These are phyloP conservation scores for Metschnikowia cubensis DNA, from an alignment of 805 yeast genomes.

Conservation along the genomic window DNA sequence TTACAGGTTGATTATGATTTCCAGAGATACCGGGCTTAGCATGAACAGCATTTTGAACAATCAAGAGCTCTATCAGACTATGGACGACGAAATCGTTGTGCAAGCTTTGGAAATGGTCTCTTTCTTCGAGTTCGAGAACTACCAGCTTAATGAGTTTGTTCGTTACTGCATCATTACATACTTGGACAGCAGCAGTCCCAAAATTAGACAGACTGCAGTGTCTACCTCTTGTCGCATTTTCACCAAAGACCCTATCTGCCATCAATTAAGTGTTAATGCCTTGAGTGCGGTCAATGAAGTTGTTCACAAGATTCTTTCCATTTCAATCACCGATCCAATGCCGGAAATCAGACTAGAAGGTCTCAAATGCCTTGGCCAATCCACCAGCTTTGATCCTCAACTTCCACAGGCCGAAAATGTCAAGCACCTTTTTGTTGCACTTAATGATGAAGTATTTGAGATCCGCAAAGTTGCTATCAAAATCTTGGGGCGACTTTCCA, in stretches of 20 bases:
- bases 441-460: conserved; percentile 85
- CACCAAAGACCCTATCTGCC: conserved; percentile 75
- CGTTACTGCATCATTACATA: conserved; percentile 79
- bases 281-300: conserved; percentile 81
- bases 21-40: conserved; percentile 58
- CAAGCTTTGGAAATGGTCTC: conserved; percentile 78
- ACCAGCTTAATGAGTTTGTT: conserved; percentile 82
- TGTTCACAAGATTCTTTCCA: conserved; percentile 69
- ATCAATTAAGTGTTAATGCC: conserved; percentile 77
- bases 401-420: conserved; percentile 92
- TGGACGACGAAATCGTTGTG: conserved; percentile 50
- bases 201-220: conserved; percentile 81
- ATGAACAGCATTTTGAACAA: conserved; percentile 31
- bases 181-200: conserved; percentile 73
- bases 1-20: conserved; percentile 69
- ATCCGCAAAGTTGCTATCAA: conserved; percentile 75
- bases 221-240: conserved; percentile 76
- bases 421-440: conserved; percentile 75
- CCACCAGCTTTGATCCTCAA: conserved; percentile 81
- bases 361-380: conserved; percentile 55
- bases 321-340: conserved; percentile 84
- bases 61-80: conserved; percentile 29
- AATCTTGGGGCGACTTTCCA: conserved; percentile 78
- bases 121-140: conserved; percentile 68
- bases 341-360: conserved; percentile 84